Base-by-base conservation (phyloP, 1,284 basidiomycete genomes). In the Jaminaea rosea region DNA sequence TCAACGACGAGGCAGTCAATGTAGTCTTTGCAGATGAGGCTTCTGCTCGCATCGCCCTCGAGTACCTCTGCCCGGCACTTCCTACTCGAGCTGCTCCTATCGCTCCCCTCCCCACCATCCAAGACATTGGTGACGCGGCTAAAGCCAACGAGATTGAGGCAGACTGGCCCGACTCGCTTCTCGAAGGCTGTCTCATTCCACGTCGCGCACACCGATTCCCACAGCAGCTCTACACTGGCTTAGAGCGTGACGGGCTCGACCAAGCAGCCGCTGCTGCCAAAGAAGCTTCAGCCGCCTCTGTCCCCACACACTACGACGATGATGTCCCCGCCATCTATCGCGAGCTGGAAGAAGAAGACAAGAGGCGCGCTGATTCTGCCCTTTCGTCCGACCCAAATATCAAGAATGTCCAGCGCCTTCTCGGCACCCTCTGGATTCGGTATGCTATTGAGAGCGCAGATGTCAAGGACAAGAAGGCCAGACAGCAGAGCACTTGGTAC, bases 311-410 rank as follows among this genome's bases (percentile, higher is more conserved):
- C n/a, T n/a, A n/a, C n/a, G n/a, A n/a, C n/a, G 60, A 55, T n/a
- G 65, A 67, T 24, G 63, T 62, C 1, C 69, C 71, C 1, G 67
- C 66, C 23, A 72, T 71, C 49, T 72, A 73, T 47, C 54, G 62
- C 13, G 71, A 72, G 44, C 57, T 73, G 64, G 66, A 69, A 34
- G 50, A 55, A n/a, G 62, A 55, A 13, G 69, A 73, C n/a, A 49
- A 55, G 9, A 29, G 26, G 31, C 32, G 34, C 15, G 39, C 39
- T 5, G 13, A 11, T 11, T n/a, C n/a, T n/a, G n/a, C n/a, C n/a
- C n/a, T n/a, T n/a, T 44, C 31, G 21, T 17, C 13, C 4, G 17
- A 17, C 19, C 39, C 39, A 21, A 59, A 50, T 19, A 46, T 63
- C 10, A 28, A 49, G 26, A 61, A 62, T 23, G 53, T 72, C 2